These are phyloP conservation scores for Rhodotorula sphaerocarpa DNA, from an alignment of 768 basidiomycete species.

Conservation along the genomic window DNA sequence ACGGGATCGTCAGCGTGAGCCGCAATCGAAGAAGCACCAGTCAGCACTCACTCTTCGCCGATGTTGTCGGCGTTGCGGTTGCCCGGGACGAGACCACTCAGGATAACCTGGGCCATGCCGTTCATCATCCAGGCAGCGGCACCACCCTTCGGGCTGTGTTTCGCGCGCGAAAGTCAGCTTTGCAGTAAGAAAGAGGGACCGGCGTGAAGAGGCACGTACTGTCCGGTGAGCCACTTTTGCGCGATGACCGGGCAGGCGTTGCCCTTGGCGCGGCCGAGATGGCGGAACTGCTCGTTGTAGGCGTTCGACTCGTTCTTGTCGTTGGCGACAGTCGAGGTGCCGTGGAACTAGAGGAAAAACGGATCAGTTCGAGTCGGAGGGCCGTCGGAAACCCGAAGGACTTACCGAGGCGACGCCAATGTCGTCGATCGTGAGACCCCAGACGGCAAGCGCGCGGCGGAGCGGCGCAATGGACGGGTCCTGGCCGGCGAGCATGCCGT, in stretches of 20 bases:
- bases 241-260: conserved; percentile 97
- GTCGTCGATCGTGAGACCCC: conserved; percentile 89
- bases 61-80: conserved; percentile 63
- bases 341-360: conserved; percentile 46
- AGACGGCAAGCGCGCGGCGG: conserved; percentile 89
- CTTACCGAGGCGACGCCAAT: conserved; percentile 51
- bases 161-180: not conserved
- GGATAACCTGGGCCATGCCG: conserved; percentile 77
- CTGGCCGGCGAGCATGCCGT: conserved; percentile 83
- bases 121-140: conserved; percentile 68
- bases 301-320: conserved; percentile 97
- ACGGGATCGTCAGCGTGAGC: conserved; percentile 61
- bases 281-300: conserved; percentile 90
- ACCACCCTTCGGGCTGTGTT: conserved; percentile 76
- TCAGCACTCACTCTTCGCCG: conserved; percentile 1
- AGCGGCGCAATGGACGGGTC: conserved; percentile 74
- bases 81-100: conserved; percentile 79
- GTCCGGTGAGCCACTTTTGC: conserved; percentile 88
- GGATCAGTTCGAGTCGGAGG: not conserved
- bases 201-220: not conserved
- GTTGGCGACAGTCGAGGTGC: conserved; percentile 52
- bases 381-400: not conserved
- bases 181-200: not conserved
- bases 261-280: conserved; percentile 77
- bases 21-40: conserved; percentile 41